Evolutionary conservation across 345 rosid species (phyloP), one percentile per base, ranked within the genome.

Genomic region (Laguncularia racemosa): DNA sequence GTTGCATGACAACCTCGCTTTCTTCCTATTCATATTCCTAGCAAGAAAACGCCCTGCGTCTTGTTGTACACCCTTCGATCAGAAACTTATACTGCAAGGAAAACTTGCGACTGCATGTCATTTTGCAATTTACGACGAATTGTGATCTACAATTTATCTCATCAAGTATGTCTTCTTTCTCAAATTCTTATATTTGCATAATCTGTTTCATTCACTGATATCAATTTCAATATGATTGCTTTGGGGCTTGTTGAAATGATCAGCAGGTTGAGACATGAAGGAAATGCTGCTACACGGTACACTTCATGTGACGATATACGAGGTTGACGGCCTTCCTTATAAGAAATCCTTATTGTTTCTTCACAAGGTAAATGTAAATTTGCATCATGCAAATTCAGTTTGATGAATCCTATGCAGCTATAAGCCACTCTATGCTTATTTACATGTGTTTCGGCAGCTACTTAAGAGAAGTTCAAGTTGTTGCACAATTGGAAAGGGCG

Each of bases 281-380:
- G 55, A 16, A 23, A 46, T 70, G 62, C 68, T 68, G 62, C 71
- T 82, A 20, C 88, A 79, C 45, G 88, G 82, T 45, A 72, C 69
- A 11, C 78, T 82, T 46, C 78, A 74, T 55, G 74, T 72, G 58
- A 74, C 75, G 3, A 70, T 79, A 53, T 70, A 63, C 46, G 78
- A 79, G 59, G 76, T 71, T 15, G 60, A 53, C 46, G 50, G 59
- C 55, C 66, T 71, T 60, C 52, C 65, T 40, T 50, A 61, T 16
- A 20, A 61, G 16, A 60, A 64, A 60, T 65, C 78, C 62, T 45
- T 57, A 61, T 49, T 15, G 19, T 65, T 64, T 52, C 73, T 71
- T 59, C 66, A 66, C 67, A 71, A 75, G 86, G 83, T 81, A 45
- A 6, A 13, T 1, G 83, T 81, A 45, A 6, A 13, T 1, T 16